phyloP scores from a whole-genome alignment of 805 yeast species.

The Zygotorulaspora florentina region DNA sequence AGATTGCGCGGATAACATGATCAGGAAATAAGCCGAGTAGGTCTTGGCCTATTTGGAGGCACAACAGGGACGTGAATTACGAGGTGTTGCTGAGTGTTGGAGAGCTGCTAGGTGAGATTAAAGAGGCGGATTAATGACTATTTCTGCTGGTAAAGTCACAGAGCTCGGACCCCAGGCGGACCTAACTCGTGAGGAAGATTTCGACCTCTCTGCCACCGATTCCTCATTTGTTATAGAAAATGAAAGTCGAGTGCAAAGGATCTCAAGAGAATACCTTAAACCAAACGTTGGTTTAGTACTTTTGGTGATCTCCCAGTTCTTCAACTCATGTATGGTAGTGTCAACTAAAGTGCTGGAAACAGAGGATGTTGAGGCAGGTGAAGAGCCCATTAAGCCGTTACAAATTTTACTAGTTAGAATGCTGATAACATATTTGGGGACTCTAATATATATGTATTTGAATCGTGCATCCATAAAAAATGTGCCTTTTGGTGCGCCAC shows the following conservation, averaged over 20 bases:
- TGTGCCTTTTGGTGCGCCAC: constrained; percentile 67
- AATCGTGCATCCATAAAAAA: constrained; percentile 44
- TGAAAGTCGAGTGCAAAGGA: constrained; percentile 6
- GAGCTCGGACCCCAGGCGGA: neutral
- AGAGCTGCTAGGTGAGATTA: neutral
- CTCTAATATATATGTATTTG: constrained; percentile 51
- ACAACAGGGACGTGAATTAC: too few relatives aligned
- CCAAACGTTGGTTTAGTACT: constrained; percentile 54
- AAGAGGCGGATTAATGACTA: neutral
- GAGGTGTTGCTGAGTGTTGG: too few relatives aligned
- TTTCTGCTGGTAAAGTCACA: neutral
- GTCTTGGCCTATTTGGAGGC: too few relatives aligned
- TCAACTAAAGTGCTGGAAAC: constrained; percentile 72
- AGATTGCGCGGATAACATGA: too few relatives aligned
- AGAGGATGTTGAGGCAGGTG: constrained; percentile 41
- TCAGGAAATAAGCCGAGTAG: too few relatives aligned
- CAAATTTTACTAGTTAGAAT: constrained; percentile 77
- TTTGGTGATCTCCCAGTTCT: constrained; percentile 59
- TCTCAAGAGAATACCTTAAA: constrained; percentile 18
- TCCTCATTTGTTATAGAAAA: neutral
- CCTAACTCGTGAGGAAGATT: neutral
- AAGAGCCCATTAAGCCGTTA: constrained; percentile 61
- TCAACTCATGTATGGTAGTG: constrained; percentile 72
- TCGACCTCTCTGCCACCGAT: neutral
- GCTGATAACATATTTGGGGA: constrained; percentile 61